These are phyloP conservation scores for Aspergillus nomiae DNA, from an alignment of 2,329 filamentous ascomycete genomes.

Conservation along the genomic window DNA sequence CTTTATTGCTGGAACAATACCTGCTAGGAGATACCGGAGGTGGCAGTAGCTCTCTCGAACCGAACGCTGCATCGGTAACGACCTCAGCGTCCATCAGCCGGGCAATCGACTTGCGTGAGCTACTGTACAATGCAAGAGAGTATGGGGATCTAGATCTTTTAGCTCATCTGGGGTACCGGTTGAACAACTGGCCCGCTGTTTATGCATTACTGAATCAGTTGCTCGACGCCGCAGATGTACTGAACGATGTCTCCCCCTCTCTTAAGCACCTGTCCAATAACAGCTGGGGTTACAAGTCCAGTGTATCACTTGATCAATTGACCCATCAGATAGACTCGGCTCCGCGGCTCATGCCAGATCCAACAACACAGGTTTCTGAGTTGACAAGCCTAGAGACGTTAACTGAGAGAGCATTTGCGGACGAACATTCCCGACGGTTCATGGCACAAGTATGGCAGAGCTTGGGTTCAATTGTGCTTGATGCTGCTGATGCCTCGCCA, in stretches of 20 bases:
- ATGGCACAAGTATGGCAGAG: slow-evolving; percentile 44
- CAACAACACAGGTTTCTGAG: not conserved
- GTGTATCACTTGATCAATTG: slow-evolving; percentile 33
- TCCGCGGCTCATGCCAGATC: slow-evolving; percentile 8
- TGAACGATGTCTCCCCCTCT: slow-evolving; percentile 20
- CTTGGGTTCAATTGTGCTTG: slow-evolving; percentile 44
- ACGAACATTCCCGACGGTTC: slow-evolving; percentile 25
- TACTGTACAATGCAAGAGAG: slow-evolving; percentile 33
- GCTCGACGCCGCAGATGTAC: slow-evolving; percentile 38
- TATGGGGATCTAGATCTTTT: slow-evolving; percentile 39
- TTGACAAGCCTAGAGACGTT: slow-evolving; percentile 24
- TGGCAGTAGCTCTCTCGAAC: slow-evolving; percentile 6
- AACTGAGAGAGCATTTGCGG: slow-evolving; percentile 28
- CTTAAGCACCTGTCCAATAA: slow-evolving; percentile 31
- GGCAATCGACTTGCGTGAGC: slow-evolving; percentile 32
- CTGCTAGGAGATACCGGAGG: slow-evolving; percentile 25
- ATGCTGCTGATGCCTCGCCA: slow-evolving; percentile 38
- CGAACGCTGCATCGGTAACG: not conserved
- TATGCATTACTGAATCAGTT: slow-evolving; percentile 41
- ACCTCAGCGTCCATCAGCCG: slow-evolving; percentile 24
- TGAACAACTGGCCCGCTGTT: slow-evolving; percentile 45
- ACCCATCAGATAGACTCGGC: slow-evolving; percentile 18
- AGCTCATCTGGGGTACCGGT: slow-evolving; percentile 40
- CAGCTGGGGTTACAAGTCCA: slow-evolving; percentile 24
- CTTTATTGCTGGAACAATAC: slow-evolving; percentile 36